Evolutionary conservation across 1,284 basidiomycete species (phyloP), one percentile per base, ranked within the genome.

Genomic region (Inonotus obliquus): DNA sequence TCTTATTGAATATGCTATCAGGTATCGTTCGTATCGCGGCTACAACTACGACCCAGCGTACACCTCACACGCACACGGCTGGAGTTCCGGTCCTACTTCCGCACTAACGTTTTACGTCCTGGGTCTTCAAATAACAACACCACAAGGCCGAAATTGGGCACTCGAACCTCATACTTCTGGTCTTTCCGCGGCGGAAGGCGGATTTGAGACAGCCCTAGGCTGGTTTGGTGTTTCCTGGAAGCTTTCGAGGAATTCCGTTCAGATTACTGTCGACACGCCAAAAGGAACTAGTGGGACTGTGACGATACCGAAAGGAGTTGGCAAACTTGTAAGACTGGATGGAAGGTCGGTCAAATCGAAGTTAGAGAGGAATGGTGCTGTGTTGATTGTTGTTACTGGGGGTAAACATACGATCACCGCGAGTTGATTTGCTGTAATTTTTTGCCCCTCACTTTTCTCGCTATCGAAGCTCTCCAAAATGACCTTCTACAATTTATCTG

Each of bases 11-110:
- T 44, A 21, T 25, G 7, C n/a, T 47, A 23, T 53, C 23, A 75
- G 74, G 37, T 75, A 81, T 69, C 79, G 81, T 19, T 73, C 75
- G 14, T 76, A 77, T 61, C 72, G 74, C 19, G 80, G 80, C 4
- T 81, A 81, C 68, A 72, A 78, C 66, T 77, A 78, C 64, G 80
- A 81, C 65, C 70, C 77, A 37, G 68, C 79, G 0, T 81, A 80
- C 67, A 80, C 76, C 0, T 77, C 75, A 67, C 79, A 80, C 65
- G 71, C 78, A 5, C 79, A 81, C 62, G 78, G 78, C 1, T 81
- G 79, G 78, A 76, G 75, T 35, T 69, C 76, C 17, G 79, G 79
- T 1, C 77, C 79, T 1, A 81, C 79, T 0, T 74, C 76, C 6
- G 75, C 78, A 1, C 67, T 80, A 4, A 79, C 78, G 1, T 77